Conservation (phyloP, 208 protist species). For the Crithidia bombi region DNA sequence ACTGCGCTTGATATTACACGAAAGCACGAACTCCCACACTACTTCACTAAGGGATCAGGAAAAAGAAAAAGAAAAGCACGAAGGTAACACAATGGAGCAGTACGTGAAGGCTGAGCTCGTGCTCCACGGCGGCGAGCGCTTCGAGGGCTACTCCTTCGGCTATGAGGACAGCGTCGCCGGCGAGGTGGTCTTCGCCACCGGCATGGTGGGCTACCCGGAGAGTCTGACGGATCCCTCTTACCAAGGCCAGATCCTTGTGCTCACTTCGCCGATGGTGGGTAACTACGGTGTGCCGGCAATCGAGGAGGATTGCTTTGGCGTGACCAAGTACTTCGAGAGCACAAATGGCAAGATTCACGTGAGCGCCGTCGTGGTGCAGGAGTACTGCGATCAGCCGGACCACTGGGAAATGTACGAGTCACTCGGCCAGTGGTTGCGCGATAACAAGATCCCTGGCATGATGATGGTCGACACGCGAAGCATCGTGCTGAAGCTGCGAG, state of each 20-base stretch:
- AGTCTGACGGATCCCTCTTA: slow-evolving; percentile 98
- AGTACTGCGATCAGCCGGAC: slow-evolving; percentile 95
- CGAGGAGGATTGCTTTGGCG: slow-evolving; percentile 91
- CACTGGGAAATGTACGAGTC: slow-evolving; percentile 95
- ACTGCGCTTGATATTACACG: too few species aligned
- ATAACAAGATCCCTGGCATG: slow-evolving; percentile 96
- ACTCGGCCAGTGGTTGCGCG: slow-evolving; percentile 88
- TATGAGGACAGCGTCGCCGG: slow-evolving; percentile 90
- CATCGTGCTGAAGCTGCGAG: slow-evolving; percentile 97
- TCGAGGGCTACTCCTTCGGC: slow-evolving; percentile 96
- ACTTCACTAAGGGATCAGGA: background rate
- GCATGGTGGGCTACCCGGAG: slow-evolving; percentile 95
- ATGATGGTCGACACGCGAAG: slow-evolving; percentile 98
- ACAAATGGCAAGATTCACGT: slow-evolving; percentile 87
- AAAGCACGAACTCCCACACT: too few species aligned
- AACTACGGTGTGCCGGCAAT: slow-evolving; percentile 97
- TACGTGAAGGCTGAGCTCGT: slow-evolving; percentile 81
- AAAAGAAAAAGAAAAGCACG: too few species aligned
- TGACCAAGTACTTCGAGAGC: slow-evolving; percentile 97
- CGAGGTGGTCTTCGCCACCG: slow-evolving; percentile 94
- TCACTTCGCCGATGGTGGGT: slow-evolving; percentile 97
- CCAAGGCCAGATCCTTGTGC: slow-evolving; percentile 97
- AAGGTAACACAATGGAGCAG: slow-evolving; percentile 36
- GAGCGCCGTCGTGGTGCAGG: slow-evolving; percentile 91
- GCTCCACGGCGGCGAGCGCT: slow-evolving; percentile 94